Conservation (phyloP, 805 yeast species). For the Pichia exigua region DNA sequence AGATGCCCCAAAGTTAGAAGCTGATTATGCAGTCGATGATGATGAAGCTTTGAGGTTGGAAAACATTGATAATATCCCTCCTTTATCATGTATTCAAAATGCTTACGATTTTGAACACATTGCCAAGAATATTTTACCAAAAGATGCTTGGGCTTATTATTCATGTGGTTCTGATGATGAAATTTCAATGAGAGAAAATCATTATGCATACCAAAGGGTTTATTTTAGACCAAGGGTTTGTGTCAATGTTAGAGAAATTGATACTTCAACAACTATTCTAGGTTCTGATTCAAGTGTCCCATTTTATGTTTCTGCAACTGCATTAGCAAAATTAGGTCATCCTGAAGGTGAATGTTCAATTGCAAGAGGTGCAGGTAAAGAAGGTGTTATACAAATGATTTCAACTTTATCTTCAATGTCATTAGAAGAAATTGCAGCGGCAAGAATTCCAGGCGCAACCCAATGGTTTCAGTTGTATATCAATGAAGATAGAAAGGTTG, state of each 20-base stretch:
- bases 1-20: conserved; percentile 28
- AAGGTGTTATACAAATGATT: conserved; percentile 77
- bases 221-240: conserved; percentile 81
- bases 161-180: conserved; percentile 92
- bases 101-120: conserved; percentile 80
- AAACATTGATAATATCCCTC: conserved; percentile 50
- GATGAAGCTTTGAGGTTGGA: conserved; percentile 38
- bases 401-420: conserved; percentile 88
- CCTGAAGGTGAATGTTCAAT: conserved; percentile 87
- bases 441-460: conserved; percentile 55
- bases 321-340: conserved; percentile 85
- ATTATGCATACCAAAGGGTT: conserved; percentile 77
- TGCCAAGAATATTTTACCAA: conserved; percentile 71
- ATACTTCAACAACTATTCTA: conserved; percentile 62
- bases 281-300: conserved; percentile 70
- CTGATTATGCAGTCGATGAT: conserved; percentile 25
- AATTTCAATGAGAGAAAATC: conserved; percentile 83
- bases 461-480: conserved; percentile 91
- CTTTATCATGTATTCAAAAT: conserved; percentile 61
- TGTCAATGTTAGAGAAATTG: conserved; percentile 73
- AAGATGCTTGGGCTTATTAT: conserved; percentile 87
- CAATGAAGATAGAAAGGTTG: conserved; percentile 62
- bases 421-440: conserved; percentile 75
- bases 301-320: conserved; percentile 87
- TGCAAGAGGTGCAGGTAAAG: conserved; percentile 73